phyloP scores from a whole-genome alignment of 1,284 basidiomycete species.

The Sporisorium iseilematis-ciliati region DNA sequence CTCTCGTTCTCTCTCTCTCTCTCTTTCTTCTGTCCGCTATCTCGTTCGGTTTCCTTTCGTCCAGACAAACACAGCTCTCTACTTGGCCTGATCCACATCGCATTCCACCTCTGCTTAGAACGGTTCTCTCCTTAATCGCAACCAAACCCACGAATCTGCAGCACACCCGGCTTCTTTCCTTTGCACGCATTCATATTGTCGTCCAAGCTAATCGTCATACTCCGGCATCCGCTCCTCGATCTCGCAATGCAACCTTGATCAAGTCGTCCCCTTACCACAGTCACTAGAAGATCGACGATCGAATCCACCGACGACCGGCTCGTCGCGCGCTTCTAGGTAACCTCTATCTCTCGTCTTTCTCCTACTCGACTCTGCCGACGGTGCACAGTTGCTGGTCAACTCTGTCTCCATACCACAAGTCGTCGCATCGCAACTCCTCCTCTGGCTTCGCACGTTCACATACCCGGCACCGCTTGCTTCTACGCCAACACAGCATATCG shows the following conservation, averaged over 20 bases:
- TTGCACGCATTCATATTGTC: neutral
- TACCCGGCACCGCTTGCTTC: conserved; percentile 16
- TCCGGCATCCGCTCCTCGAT: neutral
- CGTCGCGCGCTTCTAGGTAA: conserved; percentile 6
- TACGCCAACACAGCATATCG: conserved; percentile 14
- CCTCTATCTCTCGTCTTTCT: neutral
- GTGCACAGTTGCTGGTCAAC: conserved; percentile 25
- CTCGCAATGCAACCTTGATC: conserved; percentile 18
- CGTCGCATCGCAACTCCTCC: conserved; percentile 19
- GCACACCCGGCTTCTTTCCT: neutral
- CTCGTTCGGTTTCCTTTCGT: too few species aligned
- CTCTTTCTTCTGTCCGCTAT: too few species aligned
- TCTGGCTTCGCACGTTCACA: conserved; percentile 8
- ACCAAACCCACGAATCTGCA: neutral
- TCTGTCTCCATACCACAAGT: conserved; percentile 21
- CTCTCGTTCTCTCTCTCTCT: too few species aligned
- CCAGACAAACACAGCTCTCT: too few species aligned
- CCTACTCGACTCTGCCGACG: neutral
- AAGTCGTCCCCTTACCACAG: neutral
- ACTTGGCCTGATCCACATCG: too few species aligned
- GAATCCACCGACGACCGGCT: conserved; percentile 18
- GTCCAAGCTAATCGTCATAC: too few species aligned
- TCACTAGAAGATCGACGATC: neutral
- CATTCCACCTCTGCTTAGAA: too few species aligned
- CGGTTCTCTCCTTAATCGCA: too few species aligned